A percentile compares a stretch with the other conserved stretches of the same genome.
Evolutionary conservation across 2,329 filamentous ascomycete genomes (phyloP).

Genomic region (Penicillium thymicola): DNA sequence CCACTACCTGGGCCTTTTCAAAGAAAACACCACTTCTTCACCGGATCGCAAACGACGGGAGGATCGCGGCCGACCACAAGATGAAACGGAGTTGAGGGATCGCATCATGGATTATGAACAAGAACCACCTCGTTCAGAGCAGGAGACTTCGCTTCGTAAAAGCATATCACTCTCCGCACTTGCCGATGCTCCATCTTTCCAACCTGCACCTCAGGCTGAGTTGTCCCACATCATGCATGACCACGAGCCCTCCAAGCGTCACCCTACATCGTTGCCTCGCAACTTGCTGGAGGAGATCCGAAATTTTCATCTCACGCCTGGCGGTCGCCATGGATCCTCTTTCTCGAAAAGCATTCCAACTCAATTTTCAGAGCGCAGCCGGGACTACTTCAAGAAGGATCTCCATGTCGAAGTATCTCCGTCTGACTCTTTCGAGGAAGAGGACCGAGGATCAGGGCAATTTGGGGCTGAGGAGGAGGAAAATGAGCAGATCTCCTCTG

Average conservation of each 20-base stretch:
- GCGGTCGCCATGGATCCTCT: slow-evolving; percentile 44
- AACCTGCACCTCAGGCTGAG: slow-evolving; percentile 12
- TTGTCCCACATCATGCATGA: slow-evolving; percentile 6
- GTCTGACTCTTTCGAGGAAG: slow-evolving; percentile 24
- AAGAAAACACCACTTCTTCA: slow-evolving; percentile 56
- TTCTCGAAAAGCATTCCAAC: slow-evolving; percentile 43
- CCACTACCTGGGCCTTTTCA: slow-evolving; percentile 63
- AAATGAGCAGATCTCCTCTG: slow-evolving; percentile 62
- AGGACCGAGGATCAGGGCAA: slow-evolving; percentile 22
- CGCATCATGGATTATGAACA: slow-evolving; percentile 15
- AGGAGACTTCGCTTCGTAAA: slow-evolving; percentile 24
- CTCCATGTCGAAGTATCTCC: slow-evolving; percentile 17
- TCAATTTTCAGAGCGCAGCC: slow-evolving; percentile 33
- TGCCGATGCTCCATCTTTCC: slow-evolving; percentile 23
- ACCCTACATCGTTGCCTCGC: slow-evolving; percentile 43
- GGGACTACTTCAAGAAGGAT: slow-evolving; percentile 29
- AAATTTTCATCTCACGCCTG: slow-evolving; percentile 52
- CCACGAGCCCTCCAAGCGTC: slow-evolving; percentile 25
- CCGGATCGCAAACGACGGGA: slow-evolving; percentile 52
- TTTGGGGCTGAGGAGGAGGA: slow-evolving; percentile 59
- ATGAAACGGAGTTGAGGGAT: slow-evolving; percentile 25
- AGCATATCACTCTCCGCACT: slow-evolving; percentile 30
- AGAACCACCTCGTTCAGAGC: slow-evolving; percentile 13
- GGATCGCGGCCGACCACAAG: slow-evolving; percentile 40
- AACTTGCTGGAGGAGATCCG: slow-evolving; percentile 56